Evolutionary conservation across 2,329 filamentous ascomycete species (phyloP).

Genomic region (Colletotrichum musicola): DNA sequence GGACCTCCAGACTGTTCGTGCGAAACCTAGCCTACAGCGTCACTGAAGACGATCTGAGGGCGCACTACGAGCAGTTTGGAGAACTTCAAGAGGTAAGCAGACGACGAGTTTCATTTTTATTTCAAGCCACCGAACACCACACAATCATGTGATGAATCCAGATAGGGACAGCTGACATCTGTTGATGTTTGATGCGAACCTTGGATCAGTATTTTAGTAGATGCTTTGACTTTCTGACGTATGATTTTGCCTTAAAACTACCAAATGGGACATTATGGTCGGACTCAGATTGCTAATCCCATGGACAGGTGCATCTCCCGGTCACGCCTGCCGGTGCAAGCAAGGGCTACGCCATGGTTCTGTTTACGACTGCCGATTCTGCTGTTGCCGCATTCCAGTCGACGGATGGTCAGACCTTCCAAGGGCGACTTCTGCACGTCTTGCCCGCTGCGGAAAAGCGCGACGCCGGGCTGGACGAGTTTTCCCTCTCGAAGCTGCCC

Average conservation of each 20-base stretch:
- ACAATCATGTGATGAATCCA: conserved; percentile 83
- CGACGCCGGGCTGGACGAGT: conserved; percentile 86
- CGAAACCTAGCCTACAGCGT: conserved; percentile 88
- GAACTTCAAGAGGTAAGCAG: conserved; percentile 86
- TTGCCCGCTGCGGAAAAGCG: conserved; percentile 87
- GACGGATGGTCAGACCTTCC: conserved; percentile 88
- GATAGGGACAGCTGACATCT: conserved; percentile 99
- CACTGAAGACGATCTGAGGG: conserved; percentile 80
- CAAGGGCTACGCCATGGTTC: conserved; percentile 92
- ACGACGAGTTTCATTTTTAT: conserved; percentile 41
- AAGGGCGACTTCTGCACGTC: conserved; percentile 92
- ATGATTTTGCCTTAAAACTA: conserved; percentile 49
- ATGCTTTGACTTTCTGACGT: conserved; percentile 91
- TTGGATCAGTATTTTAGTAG: conserved; percentile 99
- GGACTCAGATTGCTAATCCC: conserved; percentile 40
- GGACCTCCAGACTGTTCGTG: conserved; percentile 85
- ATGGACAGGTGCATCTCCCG: conserved; percentile 84
- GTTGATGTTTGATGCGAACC: conserved; percentile 87
- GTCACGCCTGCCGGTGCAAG: conserved; percentile 78
- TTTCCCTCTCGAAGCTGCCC: conserved; percentile 88
- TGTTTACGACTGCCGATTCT: conserved; percentile 78
- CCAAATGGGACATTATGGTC: conserved; percentile 2
- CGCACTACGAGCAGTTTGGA: conserved; percentile 80
- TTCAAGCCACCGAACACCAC: background rate
- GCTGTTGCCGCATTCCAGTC: conserved; percentile 84